Base-by-base conservation (phyloP, 495 filamentous ascomycete genomes). In the Penicillium paradoxum region DNA sequence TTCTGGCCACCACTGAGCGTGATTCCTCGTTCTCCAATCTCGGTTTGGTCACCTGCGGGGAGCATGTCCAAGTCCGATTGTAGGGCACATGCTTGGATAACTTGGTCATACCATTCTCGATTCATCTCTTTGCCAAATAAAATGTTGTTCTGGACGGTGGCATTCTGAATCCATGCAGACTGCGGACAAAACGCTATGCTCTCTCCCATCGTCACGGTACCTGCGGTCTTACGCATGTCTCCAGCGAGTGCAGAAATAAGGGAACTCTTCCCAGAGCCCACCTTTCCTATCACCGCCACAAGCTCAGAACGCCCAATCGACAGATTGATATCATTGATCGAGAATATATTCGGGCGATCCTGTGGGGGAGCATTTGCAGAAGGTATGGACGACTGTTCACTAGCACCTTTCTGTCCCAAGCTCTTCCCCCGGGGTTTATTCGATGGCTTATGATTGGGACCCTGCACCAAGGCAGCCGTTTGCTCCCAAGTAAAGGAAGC, bases 121-220 rank as follows among this genome's bases (percentile, higher is more conserved):
- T 83, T 71, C 30, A 65, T 75, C 1, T 61, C 82, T 59, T 88
- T 88, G 1, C 92, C 91, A 58, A 98, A 97, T 1, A 95, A 63
- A 49, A 98, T 93, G 58, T 98, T 98, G 45, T 95, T 79, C 50
- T 78, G 83, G 4, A 97, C 84, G 13, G 84, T 86, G 0, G 90
- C 74, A 59, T 97, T 98, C 62, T 97, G 91, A 42, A 97, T 96
- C 93, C 93, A 98, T 2, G 93, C 88, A 63, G 92, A 95, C 60
- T 98, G 93, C 0, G 93, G 90, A 59, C 93, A 98, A 59, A 95
- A 96, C 0, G 90, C 88, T 44, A 90, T 72, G 2, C 81, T 82
- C 1, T 87, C 87, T 38, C 91, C 89, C 47, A 96, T 72, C 5
- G 77, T 77, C 4, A 96, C 78, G 27, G 78, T 74, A 2, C 93